Evolutionary conservation across 371 early-diverging fungal genomes (phyloP).

Genomic region (Rhizopus delemar): DNA sequence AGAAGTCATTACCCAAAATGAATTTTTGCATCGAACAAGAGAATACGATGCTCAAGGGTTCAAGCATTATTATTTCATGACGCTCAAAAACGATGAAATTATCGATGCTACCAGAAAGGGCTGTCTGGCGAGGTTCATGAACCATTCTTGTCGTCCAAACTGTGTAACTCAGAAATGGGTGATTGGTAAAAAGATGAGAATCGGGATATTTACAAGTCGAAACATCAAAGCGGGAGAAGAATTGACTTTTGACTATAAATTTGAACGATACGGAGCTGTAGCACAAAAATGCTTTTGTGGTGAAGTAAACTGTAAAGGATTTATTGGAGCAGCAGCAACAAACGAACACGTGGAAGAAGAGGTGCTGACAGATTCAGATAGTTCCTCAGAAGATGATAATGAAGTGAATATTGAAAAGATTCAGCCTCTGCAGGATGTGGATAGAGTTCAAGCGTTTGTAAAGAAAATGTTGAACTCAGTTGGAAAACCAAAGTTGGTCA

Average conservation of each 20-base stretch:
- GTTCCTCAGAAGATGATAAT: conserved; percentile 7
- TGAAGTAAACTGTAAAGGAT: conserved; percentile 80
- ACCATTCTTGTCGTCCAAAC: conserved; percentile 91
- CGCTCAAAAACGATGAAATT: conserved; percentile 82
- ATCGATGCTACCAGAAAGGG: conserved; percentile 90
- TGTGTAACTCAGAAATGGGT: conserved; percentile 85
- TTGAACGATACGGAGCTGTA: conserved; percentile 77
- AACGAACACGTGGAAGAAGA: not conserved
- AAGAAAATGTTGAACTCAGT: conserved; percentile 62
- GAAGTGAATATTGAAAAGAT: conserved; percentile 2
- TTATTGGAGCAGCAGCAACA: conserved; percentile 70
- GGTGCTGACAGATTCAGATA: not conserved
- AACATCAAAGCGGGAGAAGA: conserved; percentile 74
- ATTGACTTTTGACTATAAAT: conserved; percentile 92
- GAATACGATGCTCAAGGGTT: conserved; percentile 76
- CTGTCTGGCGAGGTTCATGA: conserved; percentile 85
- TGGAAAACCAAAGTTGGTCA: conserved; percentile 52
- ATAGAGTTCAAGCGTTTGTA: conserved; percentile 64
- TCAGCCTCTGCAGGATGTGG: conserved; percentile 45
- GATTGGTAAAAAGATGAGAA: conserved; percentile 68
- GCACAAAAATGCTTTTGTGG: conserved; percentile 94
- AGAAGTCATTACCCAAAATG: conserved; percentile 78
- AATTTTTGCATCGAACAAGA: conserved; percentile 76
- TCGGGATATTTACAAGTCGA: conserved; percentile 78
- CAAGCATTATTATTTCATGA: conserved; percentile 97